Percentiles rank a stretch among this genome's conserved stretches.
Evolutionary conservation across 495 filamentous ascomycete species (phyloP).

Genomic region (Friedmanniomyces simplex): DNA sequence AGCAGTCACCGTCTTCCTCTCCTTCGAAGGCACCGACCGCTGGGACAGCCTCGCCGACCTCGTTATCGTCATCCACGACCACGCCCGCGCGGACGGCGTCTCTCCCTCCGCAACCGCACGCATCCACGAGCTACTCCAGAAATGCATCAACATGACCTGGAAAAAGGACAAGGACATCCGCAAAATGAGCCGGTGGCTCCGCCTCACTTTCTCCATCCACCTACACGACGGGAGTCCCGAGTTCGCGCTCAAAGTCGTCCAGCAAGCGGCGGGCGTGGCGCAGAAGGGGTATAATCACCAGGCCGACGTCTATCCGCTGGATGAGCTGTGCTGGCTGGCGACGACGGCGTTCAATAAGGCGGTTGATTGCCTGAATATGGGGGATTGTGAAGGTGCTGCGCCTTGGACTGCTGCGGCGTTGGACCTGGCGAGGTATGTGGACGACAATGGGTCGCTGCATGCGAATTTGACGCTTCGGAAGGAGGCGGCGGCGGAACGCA

Average conservation of each 20-base stretch:
- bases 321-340: slow-evolving; percentile 71
- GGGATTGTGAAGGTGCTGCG: slow-evolving; percentile 37
- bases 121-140: slow-evolving; percentile 30
- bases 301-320: slow-evolving; percentile 47
- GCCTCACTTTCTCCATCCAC: slow-evolving; percentile 58
- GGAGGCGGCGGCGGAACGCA: slow-evolving; percentile 1
- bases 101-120: neutral
- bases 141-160: slow-evolving; percentile 56
- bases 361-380: slow-evolving; percentile 55
- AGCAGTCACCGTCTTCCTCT: slow-evolving; percentile 45
- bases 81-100: slow-evolving; percentile 5
- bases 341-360: slow-evolving; percentile 65
- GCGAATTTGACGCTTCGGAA: slow-evolving; percentile 7
- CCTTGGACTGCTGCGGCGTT: slow-evolving; percentile 17
- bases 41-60: slow-evolving; percentile 32
- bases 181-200: slow-evolving; percentile 59
- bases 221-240: slow-evolving; percentile 31
- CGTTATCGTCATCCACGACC: slow-evolving; percentile 25
- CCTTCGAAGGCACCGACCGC: slow-evolving; percentile 18
- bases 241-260: slow-evolving; percentile 27
- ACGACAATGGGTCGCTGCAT: slow-evolving; percentile 16
- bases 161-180: slow-evolving; percentile 38
- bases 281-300: slow-evolving; percentile 4
- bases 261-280: slow-evolving; percentile 30
- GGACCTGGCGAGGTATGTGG: slow-evolving; percentile 17